Conservation (phyloP, 208 protist genomes). For the Histomonas meleagridis region DNA sequence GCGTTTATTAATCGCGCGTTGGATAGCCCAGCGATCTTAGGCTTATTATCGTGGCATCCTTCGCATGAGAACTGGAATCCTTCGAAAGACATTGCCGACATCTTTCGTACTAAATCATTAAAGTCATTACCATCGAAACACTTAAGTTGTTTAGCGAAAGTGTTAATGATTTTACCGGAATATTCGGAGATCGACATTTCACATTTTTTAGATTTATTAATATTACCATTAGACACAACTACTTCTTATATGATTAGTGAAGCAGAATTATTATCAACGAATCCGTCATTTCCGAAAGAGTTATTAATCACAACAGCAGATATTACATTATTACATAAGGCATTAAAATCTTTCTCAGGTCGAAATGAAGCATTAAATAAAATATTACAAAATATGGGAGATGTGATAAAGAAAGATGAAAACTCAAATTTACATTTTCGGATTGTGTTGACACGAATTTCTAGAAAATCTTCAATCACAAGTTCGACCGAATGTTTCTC, state of each 20-base stretch:
- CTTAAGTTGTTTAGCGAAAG: neutral
- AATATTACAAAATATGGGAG: too few relatives aligned
- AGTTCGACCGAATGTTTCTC: too few relatives aligned
- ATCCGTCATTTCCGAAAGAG: constrained; percentile 20
- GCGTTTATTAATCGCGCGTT: neutral
- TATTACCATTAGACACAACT: neutral
- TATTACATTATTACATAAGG: neutral
- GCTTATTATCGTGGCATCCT: neutral
- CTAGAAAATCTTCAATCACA: too few relatives aligned
- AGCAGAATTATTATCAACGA: neutral
- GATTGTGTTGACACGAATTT: too few relatives aligned
- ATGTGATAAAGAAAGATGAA: too few relatives aligned
- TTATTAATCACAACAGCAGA: neutral
- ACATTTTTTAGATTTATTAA: neutral
- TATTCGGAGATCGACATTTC: neutral
- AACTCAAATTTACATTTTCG: too few relatives aligned
- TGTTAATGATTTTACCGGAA: neutral
- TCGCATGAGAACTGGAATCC: neutral
- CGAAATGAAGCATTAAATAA: too few relatives aligned
- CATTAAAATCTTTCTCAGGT: too few relatives aligned
- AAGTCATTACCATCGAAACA: neutral
- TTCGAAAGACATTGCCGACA: neutral
- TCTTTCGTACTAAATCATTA: neutral
- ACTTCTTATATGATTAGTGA: neutral
- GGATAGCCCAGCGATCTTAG: neutral